These are phyloP conservation scores for Ceratobasidium sp. DNA, from an alignment of 1,284 basidiomycete genomes.

Conservation along the genomic window DNA sequence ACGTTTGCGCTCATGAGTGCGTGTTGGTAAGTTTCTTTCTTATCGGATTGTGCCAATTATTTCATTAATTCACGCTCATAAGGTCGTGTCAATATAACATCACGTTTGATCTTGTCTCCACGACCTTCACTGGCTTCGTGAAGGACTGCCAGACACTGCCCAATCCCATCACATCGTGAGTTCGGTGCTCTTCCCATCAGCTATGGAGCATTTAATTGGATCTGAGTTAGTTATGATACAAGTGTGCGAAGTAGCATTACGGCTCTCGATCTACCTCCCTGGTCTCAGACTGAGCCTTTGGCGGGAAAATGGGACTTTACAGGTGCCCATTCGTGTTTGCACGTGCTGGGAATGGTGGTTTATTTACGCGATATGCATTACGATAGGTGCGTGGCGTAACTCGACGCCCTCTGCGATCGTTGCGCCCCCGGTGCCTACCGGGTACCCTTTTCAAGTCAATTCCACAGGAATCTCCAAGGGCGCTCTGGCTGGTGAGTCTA, in stretches of 20 bases:
- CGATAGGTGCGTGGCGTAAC: constrained; percentile 33
- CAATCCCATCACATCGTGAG: constrained; percentile 34
- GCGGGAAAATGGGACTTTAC: constrained; percentile 38
- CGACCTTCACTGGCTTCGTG: constrained; percentile 33
- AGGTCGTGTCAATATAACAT: constrained; percentile 39
- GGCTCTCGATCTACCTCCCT: constrained; percentile 22
- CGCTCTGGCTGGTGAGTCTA: constrained; percentile 29
- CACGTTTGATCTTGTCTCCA: constrained; percentile 38
- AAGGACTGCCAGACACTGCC: constrained; percentile 27
- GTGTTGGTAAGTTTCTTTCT: constrained; percentile 21
- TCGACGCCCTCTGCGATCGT: constrained; percentile 16
- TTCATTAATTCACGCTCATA: background rate
- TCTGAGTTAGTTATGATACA: constrained; percentile 5
- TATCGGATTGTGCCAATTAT: background rate
- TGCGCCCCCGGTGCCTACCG: constrained; percentile 19
- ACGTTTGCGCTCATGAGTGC: constrained; percentile 40
- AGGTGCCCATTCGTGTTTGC: background rate
- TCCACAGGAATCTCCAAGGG: constrained; percentile 38
- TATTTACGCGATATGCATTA: background rate
- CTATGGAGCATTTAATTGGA: background rate
- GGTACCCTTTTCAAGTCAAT: constrained; percentile 16
- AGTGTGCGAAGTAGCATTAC: constrained; percentile 24
- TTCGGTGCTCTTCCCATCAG: background rate
- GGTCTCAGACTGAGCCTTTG: constrained; percentile 20
- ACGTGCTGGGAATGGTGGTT: background rate